Percentiles rank a stretch among this genome's conserved stretches.
Conservation (phyloP, 345 rosid species). For the Excoecaria cochinchinensis region DNA sequence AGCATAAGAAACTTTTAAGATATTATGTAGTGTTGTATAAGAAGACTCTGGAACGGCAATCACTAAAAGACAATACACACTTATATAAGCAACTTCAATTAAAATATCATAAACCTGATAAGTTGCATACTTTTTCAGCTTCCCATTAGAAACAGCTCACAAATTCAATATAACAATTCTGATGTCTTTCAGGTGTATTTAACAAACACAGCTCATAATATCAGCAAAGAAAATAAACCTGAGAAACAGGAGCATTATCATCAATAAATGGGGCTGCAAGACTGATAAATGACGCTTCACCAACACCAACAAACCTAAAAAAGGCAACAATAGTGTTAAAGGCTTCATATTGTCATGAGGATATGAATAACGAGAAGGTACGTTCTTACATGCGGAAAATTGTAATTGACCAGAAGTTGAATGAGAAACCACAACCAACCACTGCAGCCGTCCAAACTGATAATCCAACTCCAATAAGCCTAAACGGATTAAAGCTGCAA, state of each 20-base stretch:
- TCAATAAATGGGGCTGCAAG: conserved; percentile 98
- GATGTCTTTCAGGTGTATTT: neutral
- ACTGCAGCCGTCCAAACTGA: conserved; percentile 84
- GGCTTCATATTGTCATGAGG: neutral
- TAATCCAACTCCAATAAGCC: conserved; percentile 91
- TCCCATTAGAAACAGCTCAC: neutral
- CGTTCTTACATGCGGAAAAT: conserved; percentile 77
- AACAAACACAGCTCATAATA: neutral
- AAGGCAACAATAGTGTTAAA: conserved; percentile 16
- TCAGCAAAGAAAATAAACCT: conserved; percentile 45
- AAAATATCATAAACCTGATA: neutral
- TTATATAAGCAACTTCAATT: neutral
- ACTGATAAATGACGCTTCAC: conserved; percentile 96
- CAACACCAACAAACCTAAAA: conserved; percentile 93
- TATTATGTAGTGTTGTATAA: too few species aligned
- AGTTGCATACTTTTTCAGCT: neutral
- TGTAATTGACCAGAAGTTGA: conserved; percentile 83
- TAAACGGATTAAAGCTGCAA: conserved; percentile 84
- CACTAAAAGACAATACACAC: neutral
- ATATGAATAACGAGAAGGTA: conserved; percentile 5
- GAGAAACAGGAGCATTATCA: conserved; percentile 78
- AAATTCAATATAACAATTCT: neutral
- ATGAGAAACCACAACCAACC: conserved; percentile 76
- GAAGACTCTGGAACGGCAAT: neutral
- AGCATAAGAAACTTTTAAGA: too few species aligned